Percentiles rank a stretch among this genome's conserved stretches.
Evolutionary conservation across 176 grass and related monocot species (phyloP).

Genomic region (Phragmites australis): DNA sequence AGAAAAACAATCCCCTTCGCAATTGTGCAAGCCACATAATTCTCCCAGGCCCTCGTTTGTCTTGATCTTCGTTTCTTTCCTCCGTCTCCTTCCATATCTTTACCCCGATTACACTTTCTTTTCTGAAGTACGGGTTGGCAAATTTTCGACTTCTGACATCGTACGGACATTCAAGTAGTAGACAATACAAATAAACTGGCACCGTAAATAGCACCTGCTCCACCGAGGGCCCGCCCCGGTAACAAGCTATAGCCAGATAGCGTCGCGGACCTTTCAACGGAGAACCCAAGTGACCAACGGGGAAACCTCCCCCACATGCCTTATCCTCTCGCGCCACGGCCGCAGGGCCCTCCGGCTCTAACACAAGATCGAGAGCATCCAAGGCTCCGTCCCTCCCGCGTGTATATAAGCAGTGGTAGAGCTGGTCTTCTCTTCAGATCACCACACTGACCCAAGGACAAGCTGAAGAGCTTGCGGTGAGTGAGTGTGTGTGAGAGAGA

Average conservation of each 20-base stretch:
- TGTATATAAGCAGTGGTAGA: constrained; percentile 38
- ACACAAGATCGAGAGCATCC: constrained; percentile 18
- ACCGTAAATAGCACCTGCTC: not conserved
- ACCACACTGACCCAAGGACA: not conserved
- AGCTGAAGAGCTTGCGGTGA: not conserved
- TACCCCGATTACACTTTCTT: too few species aligned
- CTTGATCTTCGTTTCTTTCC: too few species aligned
- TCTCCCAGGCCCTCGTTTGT: too few species aligned
- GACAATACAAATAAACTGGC: too few species aligned
- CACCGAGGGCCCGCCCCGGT: not conserved
- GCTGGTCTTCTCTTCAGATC: constrained; percentile 7
- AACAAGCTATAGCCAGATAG: not conserved
- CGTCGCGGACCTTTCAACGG: not conserved
- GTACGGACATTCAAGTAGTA: too few species aligned
- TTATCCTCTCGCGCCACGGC: constrained; percentile 1
- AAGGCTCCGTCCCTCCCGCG: not conserved
- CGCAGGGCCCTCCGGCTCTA: not conserved
- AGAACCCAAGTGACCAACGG: not conserved
- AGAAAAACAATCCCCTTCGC: too few species aligned
- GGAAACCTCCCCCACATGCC: constrained; percentile 28
- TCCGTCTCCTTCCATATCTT: too few species aligned
- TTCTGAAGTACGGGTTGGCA: too few species aligned
- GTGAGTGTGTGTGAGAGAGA: not conserved
- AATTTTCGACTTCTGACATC: too few species aligned
- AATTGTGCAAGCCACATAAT: too few species aligned